Conservation (phyloP, 352 stramenopile species). For the Globisporangium cederbergense region DNA sequence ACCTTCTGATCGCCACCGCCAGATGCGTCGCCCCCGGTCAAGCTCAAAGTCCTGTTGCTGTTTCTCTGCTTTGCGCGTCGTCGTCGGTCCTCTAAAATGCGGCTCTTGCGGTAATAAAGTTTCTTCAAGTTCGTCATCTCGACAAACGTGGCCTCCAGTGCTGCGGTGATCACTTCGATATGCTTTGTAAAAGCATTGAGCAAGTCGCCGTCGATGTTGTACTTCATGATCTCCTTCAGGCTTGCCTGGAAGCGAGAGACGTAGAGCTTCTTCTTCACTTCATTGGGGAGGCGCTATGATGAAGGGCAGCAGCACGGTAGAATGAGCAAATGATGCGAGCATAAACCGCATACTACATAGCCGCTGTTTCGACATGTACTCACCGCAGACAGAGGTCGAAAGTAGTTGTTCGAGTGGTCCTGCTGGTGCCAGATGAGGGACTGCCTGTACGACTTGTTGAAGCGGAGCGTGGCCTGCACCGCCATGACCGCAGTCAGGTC, state of each 20-base stretch:
- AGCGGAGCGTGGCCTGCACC: constrained; percentile 63
- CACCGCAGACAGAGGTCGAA: constrained; percentile 56
- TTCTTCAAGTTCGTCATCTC: constrained; percentile 59
- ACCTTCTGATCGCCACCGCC: not conserved
- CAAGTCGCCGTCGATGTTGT: constrained; percentile 67
- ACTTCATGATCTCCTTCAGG: constrained; percentile 76
- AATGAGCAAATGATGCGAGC: too few species aligned
- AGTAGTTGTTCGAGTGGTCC: constrained; percentile 40
- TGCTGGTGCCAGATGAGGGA: constrained; percentile 72
- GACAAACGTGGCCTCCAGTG: constrained; percentile 47
- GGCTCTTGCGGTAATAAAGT: constrained; percentile 35
- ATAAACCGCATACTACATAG: too few species aligned
- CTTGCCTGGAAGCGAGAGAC: constrained; percentile 58
- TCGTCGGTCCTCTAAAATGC: constrained; percentile 20
- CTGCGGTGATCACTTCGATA: constrained; percentile 66
- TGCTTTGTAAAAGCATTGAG: constrained; percentile 69
- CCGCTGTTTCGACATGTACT: not conserved
- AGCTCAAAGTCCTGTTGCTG: not conserved
- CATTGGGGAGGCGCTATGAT: constrained; percentile 48
- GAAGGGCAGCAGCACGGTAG: not conserved
- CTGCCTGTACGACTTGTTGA: constrained; percentile 58
- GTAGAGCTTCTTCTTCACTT: constrained; percentile 77
- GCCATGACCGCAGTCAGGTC: constrained; percentile 62
- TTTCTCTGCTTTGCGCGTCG: constrained; percentile 6
- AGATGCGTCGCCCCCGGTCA: not conserved